Evolutionary conservation across 2,329 filamentous ascomycete genomes (phyloP).

Genomic region (Aureobasidium leucospermi): DNA sequence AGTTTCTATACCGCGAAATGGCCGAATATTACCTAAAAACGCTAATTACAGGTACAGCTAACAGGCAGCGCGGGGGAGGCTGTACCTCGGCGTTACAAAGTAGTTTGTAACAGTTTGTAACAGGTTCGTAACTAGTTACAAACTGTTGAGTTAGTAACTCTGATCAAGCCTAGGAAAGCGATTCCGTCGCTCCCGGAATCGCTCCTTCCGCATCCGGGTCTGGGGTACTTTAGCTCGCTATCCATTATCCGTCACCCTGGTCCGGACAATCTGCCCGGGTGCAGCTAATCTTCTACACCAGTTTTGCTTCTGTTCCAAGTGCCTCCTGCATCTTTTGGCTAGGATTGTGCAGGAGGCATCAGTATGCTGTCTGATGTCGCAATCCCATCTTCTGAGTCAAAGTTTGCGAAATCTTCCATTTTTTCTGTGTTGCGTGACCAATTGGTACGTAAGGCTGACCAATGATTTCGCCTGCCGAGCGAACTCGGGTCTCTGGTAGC

Average conservation of each 20-base stretch:
- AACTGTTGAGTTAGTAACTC: too few species aligned
- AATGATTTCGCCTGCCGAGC: not conserved
- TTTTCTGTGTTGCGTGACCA: constrained; percentile 7
- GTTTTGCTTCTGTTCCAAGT: not conserved
- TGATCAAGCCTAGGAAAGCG: not conserved
- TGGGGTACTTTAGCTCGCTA: constrained; percentile 3
- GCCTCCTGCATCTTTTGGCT: not conserved
- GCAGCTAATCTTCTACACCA: not conserved
- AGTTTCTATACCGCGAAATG: too few species aligned
- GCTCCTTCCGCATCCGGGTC: constrained; percentile 9
- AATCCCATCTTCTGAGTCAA: constrained; percentile 2
- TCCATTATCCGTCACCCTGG: not conserved
- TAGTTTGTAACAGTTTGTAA: too few species aligned
- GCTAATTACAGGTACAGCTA: too few species aligned
- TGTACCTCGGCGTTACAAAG: too few species aligned
- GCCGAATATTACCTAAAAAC: too few species aligned
- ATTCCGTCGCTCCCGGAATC: too few species aligned
- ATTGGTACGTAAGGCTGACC: constrained; percentile 7
- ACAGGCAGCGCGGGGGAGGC: too few species aligned
- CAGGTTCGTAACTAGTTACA: too few species aligned
- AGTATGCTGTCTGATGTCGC: not conserved
- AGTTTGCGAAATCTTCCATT: not conserved
- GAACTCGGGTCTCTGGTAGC: not conserved
- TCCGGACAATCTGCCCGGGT: not conserved
- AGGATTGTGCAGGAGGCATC: not conserved